These are phyloP conservation scores for Amanita pallidorosea DNA, from an alignment of 768 basidiomycete genomes.

Conservation along the genomic window DNA sequence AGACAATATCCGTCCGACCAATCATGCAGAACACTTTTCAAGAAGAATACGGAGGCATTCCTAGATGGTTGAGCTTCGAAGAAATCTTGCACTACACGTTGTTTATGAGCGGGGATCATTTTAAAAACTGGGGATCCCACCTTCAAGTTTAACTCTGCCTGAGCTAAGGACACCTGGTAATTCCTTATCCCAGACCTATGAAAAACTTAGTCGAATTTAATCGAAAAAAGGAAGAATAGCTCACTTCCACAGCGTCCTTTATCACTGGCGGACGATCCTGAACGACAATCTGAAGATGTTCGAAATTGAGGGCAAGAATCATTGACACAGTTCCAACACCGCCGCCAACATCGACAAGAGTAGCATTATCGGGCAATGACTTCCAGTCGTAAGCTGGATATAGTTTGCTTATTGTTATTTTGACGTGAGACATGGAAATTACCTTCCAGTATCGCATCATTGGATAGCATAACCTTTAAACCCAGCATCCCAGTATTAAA, in stretches of 20 bases:
- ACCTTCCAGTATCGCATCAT: conserved; percentile 14
- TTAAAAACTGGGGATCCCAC: conserved; percentile 1
- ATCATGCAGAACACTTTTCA: conserved; percentile 26
- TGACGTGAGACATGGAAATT: neutral
- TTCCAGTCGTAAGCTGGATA: conserved; percentile 16
- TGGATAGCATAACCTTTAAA: conserved; percentile 9
- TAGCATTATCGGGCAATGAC: conserved; percentile 10
- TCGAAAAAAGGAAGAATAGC: neutral
- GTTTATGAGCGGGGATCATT: neutral
- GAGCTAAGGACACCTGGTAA: conserved; percentile 8
- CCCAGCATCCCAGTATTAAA: conserved; percentile 17
- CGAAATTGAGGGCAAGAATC: conserved; percentile 9
- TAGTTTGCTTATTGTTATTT: neutral
- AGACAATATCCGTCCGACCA: conserved; percentile 22
- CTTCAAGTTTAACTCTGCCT: conserved; percentile 11
- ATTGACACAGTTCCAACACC: conserved; percentile 16
- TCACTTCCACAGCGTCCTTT: conserved; percentile 6
- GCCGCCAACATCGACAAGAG: conserved; percentile 22
- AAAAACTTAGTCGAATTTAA: neutral
- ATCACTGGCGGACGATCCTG: conserved; percentile 14
- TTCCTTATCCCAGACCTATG: conserved; percentile 6
- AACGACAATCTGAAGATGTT: conserved; percentile 13
- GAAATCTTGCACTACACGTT: conserved; percentile 21
- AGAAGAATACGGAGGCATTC: conserved; percentile 24
- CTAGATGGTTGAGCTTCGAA: conserved; percentile 23